phyloP scores from a whole-genome alignment of 257 asterid genomes.

The Nicotiana tabacum region DNA sequence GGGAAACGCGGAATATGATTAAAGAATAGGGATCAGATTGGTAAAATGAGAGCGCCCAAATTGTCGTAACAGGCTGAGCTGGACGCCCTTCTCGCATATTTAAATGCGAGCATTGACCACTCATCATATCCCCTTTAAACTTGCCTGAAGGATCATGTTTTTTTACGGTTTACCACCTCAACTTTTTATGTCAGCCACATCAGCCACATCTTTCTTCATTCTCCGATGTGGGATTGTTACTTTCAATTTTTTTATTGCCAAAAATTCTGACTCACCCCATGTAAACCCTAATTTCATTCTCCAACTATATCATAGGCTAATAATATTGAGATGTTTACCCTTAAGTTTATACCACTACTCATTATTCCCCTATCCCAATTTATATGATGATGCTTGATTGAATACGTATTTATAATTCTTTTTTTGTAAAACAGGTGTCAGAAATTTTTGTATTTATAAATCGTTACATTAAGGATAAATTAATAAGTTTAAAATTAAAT shows the following conservation, averaged over 20 bases:
- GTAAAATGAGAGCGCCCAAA: conserved; percentile 35
- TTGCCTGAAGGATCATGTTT: conserved; percentile 71
- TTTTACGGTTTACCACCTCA: rapidly evolving
- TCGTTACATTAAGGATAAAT: too few relatives aligned
- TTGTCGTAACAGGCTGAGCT: conserved; percentile 75
- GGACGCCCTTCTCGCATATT: conserved; percentile 67
- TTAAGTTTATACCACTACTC: too few relatives aligned
- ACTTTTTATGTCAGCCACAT: neutral
- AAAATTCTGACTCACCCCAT: too few relatives aligned
- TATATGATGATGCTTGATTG: too few relatives aligned
- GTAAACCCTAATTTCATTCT: neutral
- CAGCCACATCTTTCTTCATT: neutral
- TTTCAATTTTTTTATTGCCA: neutral
- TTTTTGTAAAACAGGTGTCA: too few relatives aligned
- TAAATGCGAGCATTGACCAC: conserved; percentile 52
- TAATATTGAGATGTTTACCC: too few relatives aligned
- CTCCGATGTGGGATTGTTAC: conserved; percentile 36
- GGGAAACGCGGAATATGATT: too few relatives aligned
- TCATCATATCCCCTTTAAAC: conserved; percentile 65
- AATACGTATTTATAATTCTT: too few relatives aligned
- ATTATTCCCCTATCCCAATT: too few relatives aligned
- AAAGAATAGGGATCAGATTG: conserved; percentile 75
- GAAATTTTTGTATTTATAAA: too few relatives aligned
- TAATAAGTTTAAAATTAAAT: too few relatives aligned
- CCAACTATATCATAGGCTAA: too few relatives aligned